Evolutionary conservation across 345 rosid genomes (phyloP), one percentile per base, ranked within the genome.

Genomic region (Trapa incisa): DNA sequence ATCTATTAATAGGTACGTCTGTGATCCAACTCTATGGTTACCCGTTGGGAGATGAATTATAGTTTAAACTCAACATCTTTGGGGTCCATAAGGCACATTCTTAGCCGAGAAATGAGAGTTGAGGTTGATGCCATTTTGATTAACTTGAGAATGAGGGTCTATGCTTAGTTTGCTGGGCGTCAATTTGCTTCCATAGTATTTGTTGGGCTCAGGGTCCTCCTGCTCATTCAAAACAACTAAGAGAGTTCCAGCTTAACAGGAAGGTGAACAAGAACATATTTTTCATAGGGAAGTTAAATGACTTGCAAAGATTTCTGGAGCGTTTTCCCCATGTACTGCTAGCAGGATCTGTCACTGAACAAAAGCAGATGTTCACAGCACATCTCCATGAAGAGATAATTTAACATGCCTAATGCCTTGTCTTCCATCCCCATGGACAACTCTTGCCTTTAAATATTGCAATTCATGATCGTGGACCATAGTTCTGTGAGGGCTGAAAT

Each of bases 401-500:
- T 6, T 50, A 7, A n/a, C 60, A 32, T 32, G 63, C 63, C 29
- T 58, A 4, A 58, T 8, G 37, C 37, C 6, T 58, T 33, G 13
- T 32, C 33, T 35, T 33, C 33, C 22, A 14, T 54, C 33, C 2
- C 1, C 1, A 54, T n/a, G 11, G 60, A 5, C 35, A 32, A 9
- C 1, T n/a, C 35, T 36, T 35, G 15, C 38, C 37, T 58, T 16
- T 11, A 8, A 29, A 12, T 58, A 29, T 12, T 7, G 5, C 13
- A 7, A 32, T 1, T 29, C 14, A 29, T 5, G 61, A n/a, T 16
- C 0, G 32, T 58, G 15, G 38, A 32, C 32, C 63, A 58, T 33
- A 15, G 63, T 38, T 58, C 63, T 5, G 67, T 88, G 86, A 41
- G 88, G 96, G 64, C 80, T 81, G 80, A 93, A 93, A 77, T 87